Evolutionary conservation across 2,329 filamentous ascomycete genomes (phyloP), one percentile per base, ranked within the genome.

Genomic region (Trichophaea hybrida): DNA sequence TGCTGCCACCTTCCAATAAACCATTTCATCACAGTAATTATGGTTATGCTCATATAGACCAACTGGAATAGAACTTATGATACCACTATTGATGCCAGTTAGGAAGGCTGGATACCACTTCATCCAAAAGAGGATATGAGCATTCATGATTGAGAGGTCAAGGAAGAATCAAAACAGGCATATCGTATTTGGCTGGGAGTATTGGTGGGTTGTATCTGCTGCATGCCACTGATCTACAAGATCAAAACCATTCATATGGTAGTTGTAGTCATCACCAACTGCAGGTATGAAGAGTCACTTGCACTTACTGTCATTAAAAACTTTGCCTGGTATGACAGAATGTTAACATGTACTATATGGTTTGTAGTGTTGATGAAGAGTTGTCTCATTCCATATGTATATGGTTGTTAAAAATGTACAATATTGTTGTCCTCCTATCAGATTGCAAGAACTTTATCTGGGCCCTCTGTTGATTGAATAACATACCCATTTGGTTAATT

Each of bases 221-320:
- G 40, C 43, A 24, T 24, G 5, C 13, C 5, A 12, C 15, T 52
- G 44, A 15, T 52, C n/a, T 33, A 24, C 55, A 17, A 51, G 24
- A 35, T 57, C 55, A 7, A 51, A n/a, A 4, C 15, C 44, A 35
- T 57, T 57, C 17, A 52, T 57, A 8, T 57, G n/a, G n/a, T n/a
- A 13, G 43, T 52, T 57, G 55, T 52, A 35, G 43, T 57, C 7
- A 10, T 57, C 44, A 7, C 31, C 34, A 4, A 57, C 31, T 7
- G n/a, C 51, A 5, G 43, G 55, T 6, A 52, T 52, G 6, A 7
- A 13, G n/a, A 57, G 5, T 1, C 6, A n/a, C 40, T 51, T 12
- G 12, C 38, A 33, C 32, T 50, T 13, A n/a, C 37, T 40, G 5
- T 44, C 24, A 5, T 15, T 15, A 13, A 55, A 48, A 12, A 31